Evolutionary conservation across 345 rosid genomes (phyloP).

Genomic region (Iberis pinnata): DNA sequence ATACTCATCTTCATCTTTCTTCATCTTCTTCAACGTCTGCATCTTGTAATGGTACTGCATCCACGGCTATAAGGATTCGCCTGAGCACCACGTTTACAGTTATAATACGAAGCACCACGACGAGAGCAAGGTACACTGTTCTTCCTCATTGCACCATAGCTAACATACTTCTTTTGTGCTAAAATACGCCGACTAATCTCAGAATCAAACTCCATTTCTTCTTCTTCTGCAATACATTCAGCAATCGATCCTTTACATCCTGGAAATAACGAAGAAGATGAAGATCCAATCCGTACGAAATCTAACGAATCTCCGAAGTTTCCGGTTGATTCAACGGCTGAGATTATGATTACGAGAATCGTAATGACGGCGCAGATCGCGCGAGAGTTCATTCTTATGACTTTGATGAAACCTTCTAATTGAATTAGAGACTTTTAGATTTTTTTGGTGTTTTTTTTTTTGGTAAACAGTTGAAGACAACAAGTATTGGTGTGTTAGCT

Average conservation of each 20-base stretch:
- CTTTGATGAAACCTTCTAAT: neutral
- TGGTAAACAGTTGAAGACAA: conserved; percentile 29
- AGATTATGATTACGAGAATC: conserved; percentile 28
- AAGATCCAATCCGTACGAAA: conserved; percentile 43
- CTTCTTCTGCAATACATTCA: conserved; percentile 51
- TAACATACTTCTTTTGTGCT: conserved; percentile 60
- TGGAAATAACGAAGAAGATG: conserved; percentile 20
- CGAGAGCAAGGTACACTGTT: conserved; percentile 90
- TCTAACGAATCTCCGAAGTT: conserved; percentile 37
- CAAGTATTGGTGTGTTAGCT: neutral
- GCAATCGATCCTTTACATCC: conserved; percentile 52
- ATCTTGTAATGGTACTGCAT: conserved; percentile 79
- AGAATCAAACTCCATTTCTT: conserved; percentile 69
- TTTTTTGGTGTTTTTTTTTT: neutral
- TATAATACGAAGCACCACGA: conserved; percentile 95
- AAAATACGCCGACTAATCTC: conserved; percentile 79
- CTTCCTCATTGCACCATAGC: conserved; percentile 91
- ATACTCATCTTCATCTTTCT: conserved; percentile 4
- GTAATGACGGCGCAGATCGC: conserved; percentile 33
- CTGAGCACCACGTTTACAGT: conserved; percentile 64
- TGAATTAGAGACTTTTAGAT: conserved; percentile 5
- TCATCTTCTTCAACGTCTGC: conserved; percentile 57
- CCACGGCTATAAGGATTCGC: conserved; percentile 88
- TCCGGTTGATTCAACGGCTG: conserved; percentile 36
- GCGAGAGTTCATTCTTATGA: conserved; percentile 23